phyloP scores from a whole-genome alignment of 352 stramenopile genomes.

The Hyaloperonospora brassicae region DNA sequence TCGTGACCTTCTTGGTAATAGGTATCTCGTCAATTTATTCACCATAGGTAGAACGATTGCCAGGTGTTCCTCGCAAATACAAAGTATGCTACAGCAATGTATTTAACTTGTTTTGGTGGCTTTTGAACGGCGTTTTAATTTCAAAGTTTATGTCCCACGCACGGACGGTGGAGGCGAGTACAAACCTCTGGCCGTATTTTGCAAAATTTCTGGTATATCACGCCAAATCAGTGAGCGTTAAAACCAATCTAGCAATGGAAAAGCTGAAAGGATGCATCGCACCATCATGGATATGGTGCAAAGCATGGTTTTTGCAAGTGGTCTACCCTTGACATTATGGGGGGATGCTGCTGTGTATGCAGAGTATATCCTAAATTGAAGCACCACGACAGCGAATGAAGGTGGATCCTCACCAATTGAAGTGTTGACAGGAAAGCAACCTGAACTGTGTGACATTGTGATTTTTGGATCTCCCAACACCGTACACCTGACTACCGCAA shows the following conservation, averaged over 20 bases:
- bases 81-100: background rate
- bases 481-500: constrained; percentile 3
- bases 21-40: constrained; percentile 14
- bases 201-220: background rate
- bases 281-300: background rate
- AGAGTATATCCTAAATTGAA: background rate
- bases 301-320: background rate
- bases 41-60: constrained; percentile 15
- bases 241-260: background rate
- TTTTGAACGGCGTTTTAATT: background rate
- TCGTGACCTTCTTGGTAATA: constrained; percentile 1
- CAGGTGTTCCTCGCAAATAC: constrained; percentile 6
- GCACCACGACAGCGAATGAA: background rate
- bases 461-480: constrained; percentile 12
- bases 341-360: background rate
- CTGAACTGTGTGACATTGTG: background rate
- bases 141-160: background rate
- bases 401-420: background rate
- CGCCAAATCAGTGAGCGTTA: background rate
- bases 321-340: background rate
- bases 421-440: background rate
- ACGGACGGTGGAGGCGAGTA: background rate
- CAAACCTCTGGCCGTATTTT: background rate
- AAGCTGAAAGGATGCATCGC: background rate
- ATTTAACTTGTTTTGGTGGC: background rate